Percentiles rank a stretch among this genome's conserved stretches.
phyloP scores from a whole-genome alignment of 129 eudicot genomes.

The carrot (Daucus carota) region DNA sequence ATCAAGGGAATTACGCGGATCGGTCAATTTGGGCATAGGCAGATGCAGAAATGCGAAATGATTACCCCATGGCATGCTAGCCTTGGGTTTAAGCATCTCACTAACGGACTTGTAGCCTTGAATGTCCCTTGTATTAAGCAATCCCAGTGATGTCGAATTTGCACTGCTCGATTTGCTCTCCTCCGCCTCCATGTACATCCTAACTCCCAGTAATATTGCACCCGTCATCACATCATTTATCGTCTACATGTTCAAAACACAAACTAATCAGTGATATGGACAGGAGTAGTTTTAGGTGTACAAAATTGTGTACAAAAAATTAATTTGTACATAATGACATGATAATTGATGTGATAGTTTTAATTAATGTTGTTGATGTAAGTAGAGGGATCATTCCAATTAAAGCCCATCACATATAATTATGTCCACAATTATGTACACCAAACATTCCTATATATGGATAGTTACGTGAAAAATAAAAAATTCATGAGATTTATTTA shows the following conservation, averaged over 20 bases:
- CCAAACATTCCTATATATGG: too few species aligned
- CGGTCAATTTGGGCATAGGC: conserved; percentile 41
- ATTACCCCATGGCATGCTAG: conserved; percentile 70
- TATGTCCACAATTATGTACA: too few species aligned
- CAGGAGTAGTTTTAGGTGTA: too few species aligned
- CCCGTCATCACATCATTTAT: conserved; percentile 73
- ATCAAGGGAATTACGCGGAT: conserved; percentile 33
- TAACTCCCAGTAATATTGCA: conserved; percentile 45
- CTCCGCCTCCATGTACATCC: conserved; percentile 63
- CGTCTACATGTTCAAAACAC: conserved; percentile 30
- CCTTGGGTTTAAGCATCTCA: conserved; percentile 58
- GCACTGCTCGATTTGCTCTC: conserved; percentile 21
- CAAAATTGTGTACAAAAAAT: too few species aligned
- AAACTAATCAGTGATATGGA: background rate
- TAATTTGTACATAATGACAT: too few species aligned
- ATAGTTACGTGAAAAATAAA: background rate
- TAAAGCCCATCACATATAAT: too few species aligned
- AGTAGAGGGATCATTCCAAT: too few species aligned
- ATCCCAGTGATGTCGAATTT: conserved; percentile 50
- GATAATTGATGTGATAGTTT: too few species aligned
- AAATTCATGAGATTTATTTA: background rate
- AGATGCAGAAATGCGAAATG: conserved; percentile 71
- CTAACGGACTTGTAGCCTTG: conserved; percentile 63
- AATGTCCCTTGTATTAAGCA: conserved; percentile 63
- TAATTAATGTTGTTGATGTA: too few species aligned